Evolutionary conservation across 768 basidiomycete genomes (phyloP), one percentile per base, ranked within the genome.

Genomic region (Leucosporidium scottii): DNA sequence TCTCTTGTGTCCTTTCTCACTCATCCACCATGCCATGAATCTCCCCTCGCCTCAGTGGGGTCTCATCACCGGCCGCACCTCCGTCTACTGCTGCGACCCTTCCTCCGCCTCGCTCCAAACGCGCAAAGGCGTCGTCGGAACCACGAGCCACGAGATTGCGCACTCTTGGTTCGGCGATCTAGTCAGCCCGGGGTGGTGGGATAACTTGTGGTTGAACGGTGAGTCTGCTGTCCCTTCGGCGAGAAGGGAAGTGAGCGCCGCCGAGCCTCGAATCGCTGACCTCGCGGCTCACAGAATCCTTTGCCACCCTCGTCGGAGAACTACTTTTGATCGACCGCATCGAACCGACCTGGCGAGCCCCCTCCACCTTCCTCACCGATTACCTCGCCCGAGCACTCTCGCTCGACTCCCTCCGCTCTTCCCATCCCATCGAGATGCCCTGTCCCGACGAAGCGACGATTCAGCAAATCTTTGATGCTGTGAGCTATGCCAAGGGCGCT

Each of bases 371-470:
- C 80, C 87, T 96, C 69, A 85, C 85, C n/a, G 79, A 81, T 21
- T 85, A 91, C 76, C 81, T 93, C 51, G 84, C 85, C 64, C 80
- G 82, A n/a, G 93, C 93, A 20, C 83, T 97, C 31, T 79, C 80
- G 44, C 83, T 94, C 57, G 94, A 98, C 75, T 84, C 91, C 3
- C 90, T 91, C 75, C 79, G 85, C 13, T 91, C 90, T 27, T 91
- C 90, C 17, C 93, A 98, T 77, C 89, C 94, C 1, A 89, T 98
- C 73, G 91, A 97, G 77, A 90, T 94, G 31, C 86, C 88, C 20
- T 91, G 89, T 76, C 88, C 87, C 0, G 90, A 93, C 54, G 71
- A 73, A 48, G 61, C 61, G 10, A 67, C 66, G 6, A 67, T 73
- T 31, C 61, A 69, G 53, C 68, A 70, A 64, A 65, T 94, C 67